Base-by-base conservation (phyloP, 306 rosid genomes). In the Fragaria ananassa region DNA sequence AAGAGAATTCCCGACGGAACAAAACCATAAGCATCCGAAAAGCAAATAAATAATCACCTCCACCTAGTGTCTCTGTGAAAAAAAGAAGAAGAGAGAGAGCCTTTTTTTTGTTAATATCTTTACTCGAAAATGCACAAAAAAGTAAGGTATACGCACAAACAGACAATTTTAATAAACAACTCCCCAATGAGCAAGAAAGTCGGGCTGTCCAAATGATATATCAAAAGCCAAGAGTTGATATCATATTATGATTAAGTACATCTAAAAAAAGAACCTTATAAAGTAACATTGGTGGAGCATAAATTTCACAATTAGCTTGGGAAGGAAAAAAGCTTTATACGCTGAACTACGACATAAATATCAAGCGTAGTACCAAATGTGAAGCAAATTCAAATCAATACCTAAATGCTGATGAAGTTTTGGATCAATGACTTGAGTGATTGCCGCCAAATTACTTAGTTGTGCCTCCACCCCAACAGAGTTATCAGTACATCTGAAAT, bases 21-120 rank as follows among this genome's bases (percentile, higher is more conserved):
- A 88, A 80, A 86, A 96, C 99, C 99, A 96, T 96, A 60, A 96
- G 96, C 99, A 96, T 96, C 91, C 99, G 96, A 86, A 96, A 91
- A 68, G 99, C 99, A 47, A 96, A 96, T 67, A 96, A 80, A 85
- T 93, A 96, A 78, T 91, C 96, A 53, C 99, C 99, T 82, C 99
- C 99, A 45, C 99, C 99, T 27, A 96, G 90, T 76, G 86, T 84
- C 87, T 96, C 99, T 96, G 97, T 65, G 69, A 70, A 70, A 85
- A 86, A 87, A 83, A 41, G 34, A 5, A 5, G 5, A 1, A 37
- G 7, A 4, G 3, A 37, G 35, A 31, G 35, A 31, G 35, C 35
- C 35, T 31, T 31, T 31, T 73, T 44, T 41, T 37, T 42, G 63
- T 88, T 80, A 86, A 58, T 66, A 76, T 77, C 68, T 49, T 49